Evolutionary conservation across 2,329 filamentous ascomycete species (phyloP), one percentile per base, ranked within the genome.

Genomic region (Colletotrichum agaves): DNA sequence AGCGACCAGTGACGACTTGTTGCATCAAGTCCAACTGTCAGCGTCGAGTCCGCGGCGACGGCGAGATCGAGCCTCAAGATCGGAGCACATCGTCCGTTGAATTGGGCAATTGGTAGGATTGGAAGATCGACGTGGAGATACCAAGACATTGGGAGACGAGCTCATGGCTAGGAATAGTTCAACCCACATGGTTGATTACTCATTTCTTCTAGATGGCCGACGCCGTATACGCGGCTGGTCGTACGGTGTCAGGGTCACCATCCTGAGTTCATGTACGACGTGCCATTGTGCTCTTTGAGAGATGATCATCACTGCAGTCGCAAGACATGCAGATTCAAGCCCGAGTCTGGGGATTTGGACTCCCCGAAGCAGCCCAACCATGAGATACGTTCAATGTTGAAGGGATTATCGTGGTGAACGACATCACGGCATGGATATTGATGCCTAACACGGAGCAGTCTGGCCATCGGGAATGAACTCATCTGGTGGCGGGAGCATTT

Each of bases 241-340:
- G 37, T n/a, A 35, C 33, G 13, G 31, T 53, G 13, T 53, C 11
- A 39, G 19, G 31, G n/a, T 19, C 33, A 19, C 15, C 33, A 37
- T 39, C n/a, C 17, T 39, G 33, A 17, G 31, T 13, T 15, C 35
- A 37, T 53, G 31, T 37, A 7, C 33, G 17, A 37, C 33, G n/a
- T 37, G 50, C 12, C 11, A 35, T 33, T 39, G 33, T 17, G 19
- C 50, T 12, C 17, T 19, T 19, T 35, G 15, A 31, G 50, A 53
- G 17, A 39, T 41, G 58, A 61, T 61, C 58, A 43, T 31, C 58
- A 41, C 46, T 61, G 47, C 35, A 8, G 17, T 19, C 21, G 58
- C 47, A n/a, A 61, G 46, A 53, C 35, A 41, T 44, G 50, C 58
- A 61, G 6, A 41, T 50, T 53, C n/a, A 17, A 52, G 58, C 46